phyloP scores from a whole-genome alignment of 805 yeast species.

The Wickerhamiella occidentalis region DNA sequence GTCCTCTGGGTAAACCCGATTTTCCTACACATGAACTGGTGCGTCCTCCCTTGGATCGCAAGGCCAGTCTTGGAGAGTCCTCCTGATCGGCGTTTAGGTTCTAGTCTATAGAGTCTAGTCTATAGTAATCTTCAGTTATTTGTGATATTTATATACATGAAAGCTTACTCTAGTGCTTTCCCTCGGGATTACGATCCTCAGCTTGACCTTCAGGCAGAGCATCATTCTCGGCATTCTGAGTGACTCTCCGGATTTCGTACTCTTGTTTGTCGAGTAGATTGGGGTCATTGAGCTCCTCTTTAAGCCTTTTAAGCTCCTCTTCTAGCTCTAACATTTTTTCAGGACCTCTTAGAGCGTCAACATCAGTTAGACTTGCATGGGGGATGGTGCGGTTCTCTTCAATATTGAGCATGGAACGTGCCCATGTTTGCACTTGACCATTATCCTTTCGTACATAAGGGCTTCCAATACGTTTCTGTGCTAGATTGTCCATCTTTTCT shows the following conservation, averaged over 20 bases:
- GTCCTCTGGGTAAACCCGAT: constrained; percentile 10
- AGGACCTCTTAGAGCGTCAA: constrained; percentile 16
- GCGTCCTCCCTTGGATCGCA: constrained; percentile 17
- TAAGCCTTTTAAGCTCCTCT: constrained; percentile 14
- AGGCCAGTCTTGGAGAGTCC: constrained; percentile 15
- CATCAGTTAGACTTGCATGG: constrained; percentile 27
- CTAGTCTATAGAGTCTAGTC: no score
- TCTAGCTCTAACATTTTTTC: constrained; percentile 12
- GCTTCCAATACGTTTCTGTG: constrained; percentile 18
- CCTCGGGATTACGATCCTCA: no score
- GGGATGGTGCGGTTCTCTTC: constrained; percentile 21
- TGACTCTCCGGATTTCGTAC: not conserved
- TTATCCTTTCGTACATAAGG: constrained; percentile 20
- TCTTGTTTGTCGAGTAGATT: not conserved
- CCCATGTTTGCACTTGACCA: constrained; percentile 22
- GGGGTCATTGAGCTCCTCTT: constrained; percentile 13
- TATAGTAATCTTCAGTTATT: no score
- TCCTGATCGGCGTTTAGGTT: no score
- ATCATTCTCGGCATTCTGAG: not conserved
- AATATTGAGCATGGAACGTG: constrained; percentile 20
- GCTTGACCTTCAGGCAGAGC: not conserved
- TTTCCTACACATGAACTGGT: constrained; percentile 3
- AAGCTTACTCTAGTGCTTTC: no score
- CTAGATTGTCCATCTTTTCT: constrained; percentile 22
- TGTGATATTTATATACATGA: no score